Evolutionary conservation across 108 stramenopile species (phyloP), one percentile per base, ranked within the genome.

Genomic region (Cyclotella cryptica): DNA sequence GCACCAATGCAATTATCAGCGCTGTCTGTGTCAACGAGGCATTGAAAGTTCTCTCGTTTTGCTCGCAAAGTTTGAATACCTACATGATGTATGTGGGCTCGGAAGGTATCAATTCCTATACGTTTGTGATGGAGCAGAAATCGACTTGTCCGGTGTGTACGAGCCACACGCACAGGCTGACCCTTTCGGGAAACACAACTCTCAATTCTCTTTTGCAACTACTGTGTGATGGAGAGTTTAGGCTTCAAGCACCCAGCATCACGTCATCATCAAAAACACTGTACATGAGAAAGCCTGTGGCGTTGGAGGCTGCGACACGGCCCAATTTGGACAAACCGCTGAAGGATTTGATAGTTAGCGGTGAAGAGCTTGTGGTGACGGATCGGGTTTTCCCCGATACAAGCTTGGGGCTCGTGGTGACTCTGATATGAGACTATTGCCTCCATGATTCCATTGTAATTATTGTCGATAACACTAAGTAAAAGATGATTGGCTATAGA

Each of bases 1-100:
- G 96, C 58, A 99, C 98, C 49, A 99, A 99, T 86, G 99, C 99
- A 4, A 98, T 99, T 76, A 92, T 99, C 30, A 90, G 98, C 47
- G 95, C 96, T 15, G 94, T 90, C 10, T 98, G 98, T 76, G 97
- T 96, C 47, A 91, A 93, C 66, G 99, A 99, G 84, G 97, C 92
- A 14, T 72, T 99, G 74, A 99, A 99, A 85, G 71, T 98, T 12
- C 63, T 99, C 30, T 95, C 98, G 10, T 97, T 90, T 84, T 85
- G 77, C 51, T 95, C 96, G 15, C 98, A 99, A 85, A 88, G 85
- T 43, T 78, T 99, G 44, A 99, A 99, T 76, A 98, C 93, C n/a
- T 96, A 96, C 84, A 92, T 93, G 88, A 96, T 96, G 96, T 96
- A 96, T 76, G 90, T 94, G 93, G 96, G 93, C 49, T 84, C 81